Base-by-base conservation (phyloP, 2,329 filamentous ascomycete genomes). In the Cercospora zeina region DNA sequence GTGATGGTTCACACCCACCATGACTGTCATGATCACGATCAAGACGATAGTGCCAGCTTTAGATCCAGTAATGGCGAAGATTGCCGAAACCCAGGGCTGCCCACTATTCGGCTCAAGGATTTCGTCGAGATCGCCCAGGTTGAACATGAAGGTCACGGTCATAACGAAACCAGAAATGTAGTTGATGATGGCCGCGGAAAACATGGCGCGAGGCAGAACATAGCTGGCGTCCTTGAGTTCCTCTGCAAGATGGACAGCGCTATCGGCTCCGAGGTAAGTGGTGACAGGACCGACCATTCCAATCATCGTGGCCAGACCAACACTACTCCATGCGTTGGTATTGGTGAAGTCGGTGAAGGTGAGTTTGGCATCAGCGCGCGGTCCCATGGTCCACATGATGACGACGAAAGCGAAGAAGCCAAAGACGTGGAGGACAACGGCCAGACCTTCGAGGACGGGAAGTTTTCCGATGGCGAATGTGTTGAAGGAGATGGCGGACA, bases 211-310 rank as follows among this genome's bases (percentile, higher is more conserved):
- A 3, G 73, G 73, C 2, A 74, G 65, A 10, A 68, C 64, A 27
- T 68, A 69, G 10, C 65, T 65, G 21, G 73, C 72, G 60, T 73
- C 69, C 27, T 69, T 63, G 14, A 74, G 58, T 36, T 74, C 72
- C 54, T 74, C 72, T 11, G 67, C 61, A 59, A 78, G 31, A 62
- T 78, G 77, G n/a, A 75, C 73, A 1, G 74, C 71, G 2, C 73
- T 73, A 63, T 77, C 75, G 68, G 75, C 54, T 73, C 76, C 67
- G 64, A 78, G 72, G 3, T 74, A 71, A 21, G 77, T 66, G 27
- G 76, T 76, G 50, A 76, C 75, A 3, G 68, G 69, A 30, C 66
- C 68, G n/a, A 72, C 59, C 24, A 73, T 70, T 39, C 69, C 68
- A 34, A 73, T 65, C 36, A 73, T 57, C 9, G 65, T 68, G 9